Base-by-base conservation (phyloP, 2,329 filamentous ascomycete species). In the Colletotrichum agaves region DNA sequence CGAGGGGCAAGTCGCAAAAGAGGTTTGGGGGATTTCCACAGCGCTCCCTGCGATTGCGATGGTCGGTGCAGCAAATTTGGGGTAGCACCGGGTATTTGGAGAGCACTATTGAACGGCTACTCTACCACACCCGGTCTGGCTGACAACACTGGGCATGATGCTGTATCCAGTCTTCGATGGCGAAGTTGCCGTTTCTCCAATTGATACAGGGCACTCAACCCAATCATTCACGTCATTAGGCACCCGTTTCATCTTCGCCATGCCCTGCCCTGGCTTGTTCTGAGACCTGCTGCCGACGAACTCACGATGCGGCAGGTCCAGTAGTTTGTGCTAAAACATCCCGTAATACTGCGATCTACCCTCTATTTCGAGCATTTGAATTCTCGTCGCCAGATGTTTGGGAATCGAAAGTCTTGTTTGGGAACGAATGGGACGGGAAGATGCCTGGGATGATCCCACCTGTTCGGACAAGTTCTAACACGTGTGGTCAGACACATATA, bases 381-480 rank as follows among this genome's bases (percentile, higher is more conserved):
- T 6, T 10, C 37, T 52, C 49, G 44, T 19, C 47, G 41, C 27
- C 39, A 21, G 52, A 19, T 44, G 63, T 53, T 64, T 64, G 17
- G 39, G 46, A 67, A 47, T 44, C 33, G 41, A 55, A 52, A 33
- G 33, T 41, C n/a, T 17, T 31, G 31, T 43, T 50, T 33, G 27
- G 33, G 39, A 33, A n/a, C 39, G 52, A 47, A 39, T 59, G 60
- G 50, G 46, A 59, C 53, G 53, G 64, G 56, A 39, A 47, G 46
- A 44, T 55, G 41, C 33, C 64, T 64, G 53, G 64, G 64, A 67
- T 64, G 53, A 64, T 64, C 64, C 64, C 47, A 46, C 39, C 53
- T 35, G 37, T 33, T 59, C 52, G 61, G 52, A 60, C 58, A 50
- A 31, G 31, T 67, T 60, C 61, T 35, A 46, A 59, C 53, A 67